Conservation (phyloP, 495 filamentous ascomycete species). For the Hypomontagnella monticulosa region DNA sequence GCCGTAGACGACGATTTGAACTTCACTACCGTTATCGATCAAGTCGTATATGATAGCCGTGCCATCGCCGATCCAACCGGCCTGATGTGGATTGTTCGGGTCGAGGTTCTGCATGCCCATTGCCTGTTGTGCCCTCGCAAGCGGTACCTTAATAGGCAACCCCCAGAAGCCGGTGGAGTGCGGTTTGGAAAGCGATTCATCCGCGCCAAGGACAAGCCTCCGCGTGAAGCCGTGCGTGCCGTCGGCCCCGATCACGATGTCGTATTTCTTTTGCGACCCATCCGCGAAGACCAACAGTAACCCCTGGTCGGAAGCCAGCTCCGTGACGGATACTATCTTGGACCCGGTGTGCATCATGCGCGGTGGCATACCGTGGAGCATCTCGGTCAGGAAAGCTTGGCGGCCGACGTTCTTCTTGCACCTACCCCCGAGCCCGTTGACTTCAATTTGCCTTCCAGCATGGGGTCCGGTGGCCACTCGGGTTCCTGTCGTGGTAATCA, state of each 20-base stretch:
- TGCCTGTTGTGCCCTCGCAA: slow-evolving; percentile 31
- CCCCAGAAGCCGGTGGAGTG: slow-evolving; percentile 38
- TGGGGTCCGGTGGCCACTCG: slow-evolving; percentile 29
- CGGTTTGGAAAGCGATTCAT: slow-evolving; percentile 27
- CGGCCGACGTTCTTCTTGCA: slow-evolving; percentile 32
- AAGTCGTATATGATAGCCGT: slow-evolving; percentile 32
- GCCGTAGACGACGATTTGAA: slow-evolving; percentile 34
- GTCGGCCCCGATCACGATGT: slow-evolving; percentile 43
- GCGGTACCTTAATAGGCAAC: slow-evolving; percentile 39
- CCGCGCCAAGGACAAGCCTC: slow-evolving; percentile 35
- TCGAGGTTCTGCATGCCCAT: slow-evolving; percentile 41
- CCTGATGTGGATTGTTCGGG: slow-evolving; percentile 27
- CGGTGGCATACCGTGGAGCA: slow-evolving; percentile 36
- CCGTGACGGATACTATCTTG: slow-evolving; percentile 36
- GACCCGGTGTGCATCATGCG: slow-evolving; percentile 37
- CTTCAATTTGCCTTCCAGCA: slow-evolving; percentile 33
- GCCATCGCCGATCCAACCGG: slow-evolving; percentile 39
- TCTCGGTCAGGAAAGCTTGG: slow-evolving; percentile 35
- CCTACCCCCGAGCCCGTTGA: background rate
- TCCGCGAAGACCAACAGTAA: slow-evolving; percentile 36
- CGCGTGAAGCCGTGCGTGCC: slow-evolving; percentile 38
- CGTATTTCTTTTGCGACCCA: slow-evolving; percentile 40
- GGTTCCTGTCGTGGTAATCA: slow-evolving; percentile 24
- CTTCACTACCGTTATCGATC: slow-evolving; percentile 35
- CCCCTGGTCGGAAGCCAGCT: slow-evolving; percentile 25